Conservation (phyloP, 495 filamentous ascomycete species). For the Aspergillus cristatus region DNA sequence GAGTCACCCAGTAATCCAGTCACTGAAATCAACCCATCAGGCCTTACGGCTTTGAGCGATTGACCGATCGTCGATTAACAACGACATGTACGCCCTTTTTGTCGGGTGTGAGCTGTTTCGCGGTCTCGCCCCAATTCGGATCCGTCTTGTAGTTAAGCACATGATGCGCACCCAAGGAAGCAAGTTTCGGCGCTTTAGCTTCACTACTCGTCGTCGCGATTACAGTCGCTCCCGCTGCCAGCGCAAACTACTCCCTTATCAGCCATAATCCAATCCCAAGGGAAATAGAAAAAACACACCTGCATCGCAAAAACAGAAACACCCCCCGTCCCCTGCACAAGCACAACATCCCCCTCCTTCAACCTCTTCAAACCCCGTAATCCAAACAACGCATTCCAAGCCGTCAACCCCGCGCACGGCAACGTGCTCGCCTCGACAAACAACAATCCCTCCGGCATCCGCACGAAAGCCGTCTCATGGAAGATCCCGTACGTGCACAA, state of each 20-base stretch:
- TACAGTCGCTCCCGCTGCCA: constrained; percentile 58
- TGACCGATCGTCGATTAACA: constrained; percentile 59
- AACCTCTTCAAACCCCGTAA: constrained; percentile 45
- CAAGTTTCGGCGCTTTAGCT: constrained; percentile 50
- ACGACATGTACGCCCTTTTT: constrained; percentile 51
- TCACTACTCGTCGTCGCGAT: constrained; percentile 62
- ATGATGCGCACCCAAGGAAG: constrained; percentile 37
- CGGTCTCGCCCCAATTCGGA: constrained; percentile 54
- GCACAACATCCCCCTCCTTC: constrained; percentile 26
- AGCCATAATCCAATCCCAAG: background rate
- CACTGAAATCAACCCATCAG: constrained; percentile 50
- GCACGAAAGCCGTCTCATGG: constrained; percentile 57
- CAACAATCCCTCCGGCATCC: constrained; percentile 14
- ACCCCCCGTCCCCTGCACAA: constrained; percentile 60
- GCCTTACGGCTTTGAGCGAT: constrained; percentile 46
- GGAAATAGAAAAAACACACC: constrained; percentile 1
- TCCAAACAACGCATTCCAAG: constrained; percentile 50
- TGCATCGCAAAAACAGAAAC: constrained; percentile 59
- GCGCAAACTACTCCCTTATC: constrained; percentile 59
- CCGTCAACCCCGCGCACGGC: constrained; percentile 17
- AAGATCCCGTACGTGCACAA: constrained; percentile 64
- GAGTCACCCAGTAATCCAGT: constrained; percentile 39
- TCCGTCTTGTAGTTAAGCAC: constrained; percentile 56
- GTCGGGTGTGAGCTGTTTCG: constrained; percentile 45
- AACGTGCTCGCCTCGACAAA: constrained; percentile 17